A percentile compares a stretch with the other conserved stretches of the same genome.
Evolutionary conservation across 768 basidiomycete species (phyloP).

Genomic region (Trametes gibbosa): DNA sequence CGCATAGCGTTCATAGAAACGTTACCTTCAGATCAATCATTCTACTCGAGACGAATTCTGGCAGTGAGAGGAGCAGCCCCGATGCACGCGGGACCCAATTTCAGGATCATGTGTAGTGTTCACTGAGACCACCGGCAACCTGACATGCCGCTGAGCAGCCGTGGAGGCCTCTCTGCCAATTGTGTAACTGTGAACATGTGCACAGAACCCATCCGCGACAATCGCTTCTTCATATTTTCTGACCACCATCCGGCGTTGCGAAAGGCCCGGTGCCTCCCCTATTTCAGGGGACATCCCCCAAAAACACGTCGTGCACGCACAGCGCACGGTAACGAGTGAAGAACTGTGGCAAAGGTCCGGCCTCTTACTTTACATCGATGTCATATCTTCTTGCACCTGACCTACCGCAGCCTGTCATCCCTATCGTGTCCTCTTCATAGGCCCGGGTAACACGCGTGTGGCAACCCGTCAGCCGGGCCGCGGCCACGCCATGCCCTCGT

Average conservation of each 20-base stretch:
- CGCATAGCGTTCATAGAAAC: too few relatives aligned
- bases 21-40: too few relatives aligned
- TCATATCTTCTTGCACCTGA: background rate
- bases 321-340: background rate
- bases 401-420: background rate
- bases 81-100: too few relatives aligned
- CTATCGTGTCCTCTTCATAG: background rate
- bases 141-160: too few relatives aligned
- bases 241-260: background rate
- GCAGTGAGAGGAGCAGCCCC: too few relatives aligned
- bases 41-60: too few relatives aligned
- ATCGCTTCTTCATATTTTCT: too few relatives aligned
- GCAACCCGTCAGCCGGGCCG: constrained; percentile 48
- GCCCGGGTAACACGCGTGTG: background rate
- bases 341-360: background rate
- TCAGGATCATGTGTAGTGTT: too few relatives aligned
- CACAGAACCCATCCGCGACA: too few relatives aligned
- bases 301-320: background rate
- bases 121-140: too few relatives aligned
- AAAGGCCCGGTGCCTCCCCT: background rate
- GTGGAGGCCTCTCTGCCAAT: too few relatives aligned
- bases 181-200: too few relatives aligned
- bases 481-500: constrained; percentile 68
- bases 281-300: background rate
- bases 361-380: background rate